Evolutionary conservation across 768 basidiomycete species (phyloP), one percentile per base, ranked within the genome.

Genomic region (Amanita muscaria): DNA sequence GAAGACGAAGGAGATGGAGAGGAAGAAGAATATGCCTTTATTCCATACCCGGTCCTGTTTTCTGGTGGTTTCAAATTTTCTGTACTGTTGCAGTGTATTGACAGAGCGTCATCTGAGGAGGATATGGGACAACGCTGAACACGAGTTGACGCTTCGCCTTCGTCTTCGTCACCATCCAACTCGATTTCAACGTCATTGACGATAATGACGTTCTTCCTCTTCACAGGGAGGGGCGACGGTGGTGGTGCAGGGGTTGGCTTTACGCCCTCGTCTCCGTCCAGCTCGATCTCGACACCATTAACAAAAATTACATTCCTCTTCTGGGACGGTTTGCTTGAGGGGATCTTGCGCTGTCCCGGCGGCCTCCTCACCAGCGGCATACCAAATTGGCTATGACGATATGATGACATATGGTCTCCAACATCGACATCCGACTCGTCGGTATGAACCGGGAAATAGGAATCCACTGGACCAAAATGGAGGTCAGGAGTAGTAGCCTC

Each of bases 161-260:
- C 37, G 3, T 30, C 12, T 12, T 39, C 44, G 22, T 47, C 51
- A 14, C 46, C 50, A 33, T 66, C 65, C 34, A 69, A 40, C 15
- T 66, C 64, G 23, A 69, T 65, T 52, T 66, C 64, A 29, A 67
- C 61, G 47, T 59, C 66, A 52, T 69, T 69, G 8, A 69, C 59
- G 23, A 64, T 52, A 19, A 69, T 69, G 27, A 66, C 59, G 41
- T 62, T 64, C 49, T 60, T 60, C 50, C 52, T 50, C n/a, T 22
- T 15, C n/a, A 29, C 44, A 43, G 40, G 38, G 21, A 27, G 35
- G 39, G 40, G 10, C 6, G 6, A 6, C 27, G 27, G 12, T 12
- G 27, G 12, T 12, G 27, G 12, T 12, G 27, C 27, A 29, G 27
- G 27, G 27, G 27, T 12, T 12, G 27, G 27, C 27, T 29, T 29